phyloP scores from a whole-genome alignment of 1,139 yeast genomes.

The Dujonia santamariae region DNA sequence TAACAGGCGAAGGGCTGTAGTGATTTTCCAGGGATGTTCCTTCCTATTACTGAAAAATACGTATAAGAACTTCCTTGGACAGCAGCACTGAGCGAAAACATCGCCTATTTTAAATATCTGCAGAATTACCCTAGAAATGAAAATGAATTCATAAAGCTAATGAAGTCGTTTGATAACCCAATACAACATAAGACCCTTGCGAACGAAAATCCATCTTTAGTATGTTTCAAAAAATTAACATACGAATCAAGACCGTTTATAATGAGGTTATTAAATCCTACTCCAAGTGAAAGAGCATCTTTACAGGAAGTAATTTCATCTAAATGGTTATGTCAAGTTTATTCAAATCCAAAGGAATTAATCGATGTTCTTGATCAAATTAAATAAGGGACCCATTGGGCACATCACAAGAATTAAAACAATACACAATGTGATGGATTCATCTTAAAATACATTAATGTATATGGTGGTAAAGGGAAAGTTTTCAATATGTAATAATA shows the following conservation, averaged over 20 bases:
- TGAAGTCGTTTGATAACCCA: slow-evolving; percentile 21
- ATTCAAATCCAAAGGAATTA: slow-evolving; percentile 41
- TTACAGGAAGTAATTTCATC: slow-evolving; percentile 27
- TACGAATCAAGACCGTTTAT: slow-evolving; percentile 36
- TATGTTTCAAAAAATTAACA: slow-evolving; percentile 34
- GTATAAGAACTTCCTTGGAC: slow-evolving; percentile 55
- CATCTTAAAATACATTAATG: too few relatives aligned
- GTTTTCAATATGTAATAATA: too few relatives aligned
- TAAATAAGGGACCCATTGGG: too few relatives aligned
- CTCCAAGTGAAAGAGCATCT: slow-evolving; percentile 19
- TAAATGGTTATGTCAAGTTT: slow-evolving; percentile 42
- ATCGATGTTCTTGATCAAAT: slow-evolving; percentile 13
- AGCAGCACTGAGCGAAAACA: slow-evolving; percentile 24
- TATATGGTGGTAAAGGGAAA: too few relatives aligned
- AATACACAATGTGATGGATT: too few relatives aligned
- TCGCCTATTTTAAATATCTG: slow-evolving; percentile 22
- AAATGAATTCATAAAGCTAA: slow-evolving; percentile 15
- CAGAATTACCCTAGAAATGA: slow-evolving; percentile 20
- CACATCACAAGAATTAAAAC: too few relatives aligned
- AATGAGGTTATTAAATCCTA: slow-evolving; percentile 35
- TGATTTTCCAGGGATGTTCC: too few relatives aligned
- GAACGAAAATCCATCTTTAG: slow-evolving; percentile 29
- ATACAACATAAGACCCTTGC: slow-evolving; percentile 7
- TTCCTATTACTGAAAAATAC: too few relatives aligned
- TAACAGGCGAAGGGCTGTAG: too few relatives aligned